Evolutionary conservation across 352 stramenopile genomes (phyloP), one percentile per base, ranked within the genome.

Genomic region (Globisporangium nagaii): DNA sequence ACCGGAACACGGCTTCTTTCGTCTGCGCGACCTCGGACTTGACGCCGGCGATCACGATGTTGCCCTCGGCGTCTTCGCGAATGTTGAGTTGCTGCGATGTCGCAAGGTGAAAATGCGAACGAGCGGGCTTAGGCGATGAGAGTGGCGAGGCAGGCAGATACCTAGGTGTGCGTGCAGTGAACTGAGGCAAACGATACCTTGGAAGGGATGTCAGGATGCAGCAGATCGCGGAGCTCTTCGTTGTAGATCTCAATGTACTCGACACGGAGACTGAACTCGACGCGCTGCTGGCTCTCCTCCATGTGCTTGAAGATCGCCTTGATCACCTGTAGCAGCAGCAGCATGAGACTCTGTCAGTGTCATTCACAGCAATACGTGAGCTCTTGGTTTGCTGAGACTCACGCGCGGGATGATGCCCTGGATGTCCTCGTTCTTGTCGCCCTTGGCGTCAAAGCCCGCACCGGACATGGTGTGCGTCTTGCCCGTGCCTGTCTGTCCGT

Each of bases 211-310:
- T 93, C 81, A 0, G 79, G 74, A 31, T 90, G 88, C 7, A 99
- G 76, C 28, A 99, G 71, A 63, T 99, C 96, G 4, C 90, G 81
- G 10, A 99, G 77, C 52, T 98, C 90, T 84, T 99, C 97, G 55
- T 98, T 99, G 77, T 99, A 99, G 53, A 99, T 97, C 82, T 99
- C 97, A 42, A 99, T 79, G 65, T 97, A 99, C 24, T 96, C 96
- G 34, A 98, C 87, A 15, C 88, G 76, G 13, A 99, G 67, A n/a
- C 79, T 80, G 55, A 94, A 94, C 48, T 97, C 85, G 24, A 76
- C 63, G 9, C 34, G 55, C 28, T 73, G 28, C 34, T 79, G 66
- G 37, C 63, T 61, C 13, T 69, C 57, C 8, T 84, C 58, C 27
- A 93, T 73, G 51, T 79, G 71, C 27, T 73, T 63, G 53, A 94